Percentiles rank a stretch among this genome's conserved stretches.
These are phyloP conservation scores for Angophora floribunda DNA, from an alignment of 345 rosid genomes.

Conservation along the genomic window DNA sequence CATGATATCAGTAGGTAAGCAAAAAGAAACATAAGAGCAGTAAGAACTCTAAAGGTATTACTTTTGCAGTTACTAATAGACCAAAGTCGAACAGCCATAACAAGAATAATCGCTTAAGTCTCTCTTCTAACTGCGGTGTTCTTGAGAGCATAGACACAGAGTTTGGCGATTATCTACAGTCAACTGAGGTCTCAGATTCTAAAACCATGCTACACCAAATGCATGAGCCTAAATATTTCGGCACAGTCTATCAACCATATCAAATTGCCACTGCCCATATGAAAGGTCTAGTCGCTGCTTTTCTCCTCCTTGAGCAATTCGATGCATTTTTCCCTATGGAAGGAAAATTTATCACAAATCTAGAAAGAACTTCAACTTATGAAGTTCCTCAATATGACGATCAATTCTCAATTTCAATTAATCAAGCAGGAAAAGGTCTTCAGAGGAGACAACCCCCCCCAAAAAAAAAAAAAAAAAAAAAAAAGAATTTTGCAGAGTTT, in stretches of 20 bases:
- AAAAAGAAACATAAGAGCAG: not conserved
- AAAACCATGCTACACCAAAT: not conserved
- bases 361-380: not conserved
- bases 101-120: not conserved
- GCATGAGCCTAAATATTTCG: not conserved
- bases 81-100: not conserved
- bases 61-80: not conserved
- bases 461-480: not conserved
- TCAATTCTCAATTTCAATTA: not conserved
- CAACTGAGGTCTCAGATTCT: not conserved
- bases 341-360: not conserved
- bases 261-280: not conserved
- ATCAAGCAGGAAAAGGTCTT: not conserved
- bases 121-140: not conserved
- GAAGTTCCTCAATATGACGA: not conserved
- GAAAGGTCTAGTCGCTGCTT: not conserved
- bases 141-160: not conserved
- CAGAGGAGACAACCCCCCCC: not conserved
- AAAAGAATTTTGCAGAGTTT: not conserved
- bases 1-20: not conserved
- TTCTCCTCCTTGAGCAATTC: not conserved
- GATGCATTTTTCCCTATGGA: not conserved
- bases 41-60: not conserved
- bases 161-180: not conserved
- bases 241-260: not conserved